These are phyloP conservation scores for Alternaria gaisen DNA, from an alignment of 2,329 filamentous ascomycete genomes.

Conservation along the genomic window DNA sequence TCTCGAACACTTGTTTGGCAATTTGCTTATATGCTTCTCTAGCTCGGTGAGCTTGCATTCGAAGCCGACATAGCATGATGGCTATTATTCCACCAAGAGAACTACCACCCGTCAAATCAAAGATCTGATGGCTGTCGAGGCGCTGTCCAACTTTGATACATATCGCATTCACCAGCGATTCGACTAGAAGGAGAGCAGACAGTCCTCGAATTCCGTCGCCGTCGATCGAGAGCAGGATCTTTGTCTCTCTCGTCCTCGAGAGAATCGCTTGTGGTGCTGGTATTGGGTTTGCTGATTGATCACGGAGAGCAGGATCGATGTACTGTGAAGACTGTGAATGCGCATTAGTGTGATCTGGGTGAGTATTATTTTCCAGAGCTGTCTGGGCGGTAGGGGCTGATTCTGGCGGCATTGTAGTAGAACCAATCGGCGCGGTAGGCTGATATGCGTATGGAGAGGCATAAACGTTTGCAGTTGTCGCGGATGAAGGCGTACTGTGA, in stretches of 20 bases:
- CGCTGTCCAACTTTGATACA: constrained; percentile 37
- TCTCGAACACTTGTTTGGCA: constrained; percentile 34
- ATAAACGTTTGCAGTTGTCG: constrained; percentile 11
- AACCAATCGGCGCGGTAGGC: not conserved
- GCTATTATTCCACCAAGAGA: constrained; percentile 42
- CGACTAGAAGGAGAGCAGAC: constrained; percentile 40
- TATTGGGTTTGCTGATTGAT: constrained; percentile 11
- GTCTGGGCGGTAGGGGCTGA: not conserved
- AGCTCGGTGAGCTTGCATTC: constrained; percentile 41
- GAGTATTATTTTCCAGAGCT: not conserved
- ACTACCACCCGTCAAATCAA: constrained; percentile 42
- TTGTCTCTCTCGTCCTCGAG: constrained; percentile 36
- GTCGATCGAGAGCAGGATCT: constrained; percentile 45
- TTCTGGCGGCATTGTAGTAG: not conserved
- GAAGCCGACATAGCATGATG: constrained; percentile 42
- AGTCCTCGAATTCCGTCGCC: constrained; percentile 45
- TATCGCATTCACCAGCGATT: constrained; percentile 44
- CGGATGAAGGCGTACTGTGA: constrained; percentile 7
- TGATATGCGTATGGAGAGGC: constrained; percentile 23
- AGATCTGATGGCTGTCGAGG: constrained; percentile 42
- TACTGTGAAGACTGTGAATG: constrained; percentile 10
- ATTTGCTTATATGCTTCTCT: constrained; percentile 42
- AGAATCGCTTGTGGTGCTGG: constrained; percentile 14
- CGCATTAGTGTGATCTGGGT: not conserved
- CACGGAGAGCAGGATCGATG: constrained; percentile 6